Percentiles rank a stretch among this genome's conserved stretches.
Evolutionary conservation across 2,329 filamentous ascomycete species (phyloP).

Genomic region (Dothistroma pini): DNA sequence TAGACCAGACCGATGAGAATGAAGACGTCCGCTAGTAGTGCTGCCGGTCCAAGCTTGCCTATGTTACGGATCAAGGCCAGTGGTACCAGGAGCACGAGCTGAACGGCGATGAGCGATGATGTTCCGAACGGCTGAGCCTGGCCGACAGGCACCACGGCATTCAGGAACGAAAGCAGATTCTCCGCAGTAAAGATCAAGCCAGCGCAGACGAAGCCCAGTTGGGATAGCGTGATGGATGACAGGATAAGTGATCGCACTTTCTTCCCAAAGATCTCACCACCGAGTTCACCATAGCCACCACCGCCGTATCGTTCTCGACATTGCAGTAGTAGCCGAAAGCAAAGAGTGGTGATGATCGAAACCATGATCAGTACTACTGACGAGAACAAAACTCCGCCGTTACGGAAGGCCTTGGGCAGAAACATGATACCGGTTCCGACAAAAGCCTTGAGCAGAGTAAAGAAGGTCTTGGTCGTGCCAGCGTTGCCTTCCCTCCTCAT

Average conservation of each 20-base stretch:
- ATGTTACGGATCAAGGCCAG: conserved; percentile 70
- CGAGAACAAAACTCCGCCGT: conserved; percentile 73
- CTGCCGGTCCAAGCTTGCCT: conserved; percentile 66
- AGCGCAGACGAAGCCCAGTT: conserved; percentile 74
- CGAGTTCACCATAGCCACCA: conserved; percentile 70
- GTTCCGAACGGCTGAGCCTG: conserved; percentile 50
- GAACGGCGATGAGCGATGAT: conserved; percentile 60
- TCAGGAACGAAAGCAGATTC: conserved; percentile 64
- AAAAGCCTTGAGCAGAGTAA: conserved; percentile 74
- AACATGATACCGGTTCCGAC: conserved; percentile 81
- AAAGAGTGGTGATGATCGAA: conserved; percentile 63
- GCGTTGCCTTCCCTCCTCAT: conserved; percentile 56
- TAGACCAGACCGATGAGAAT: conserved; percentile 68
- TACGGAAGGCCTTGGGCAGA: conserved; percentile 72
- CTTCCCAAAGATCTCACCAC: conserved; percentile 61
- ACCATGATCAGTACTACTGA: conserved; percentile 64
- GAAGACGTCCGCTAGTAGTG: conserved; percentile 67
- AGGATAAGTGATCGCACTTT: conserved; percentile 64
- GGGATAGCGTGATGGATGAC: conserved; percentile 67
- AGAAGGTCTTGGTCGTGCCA: conserved; percentile 68
- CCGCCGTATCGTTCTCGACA: conserved; percentile 63
- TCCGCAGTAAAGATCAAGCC: conserved; percentile 75
- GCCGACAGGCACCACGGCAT: conserved; percentile 54
- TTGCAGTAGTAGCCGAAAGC: conserved; percentile 67
- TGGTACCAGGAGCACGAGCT: conserved; percentile 62